These are phyloP conservation scores for Scalesia atractyloides DNA, from an alignment of 129 eudicot genomes.

Conservation along the genomic window DNA sequence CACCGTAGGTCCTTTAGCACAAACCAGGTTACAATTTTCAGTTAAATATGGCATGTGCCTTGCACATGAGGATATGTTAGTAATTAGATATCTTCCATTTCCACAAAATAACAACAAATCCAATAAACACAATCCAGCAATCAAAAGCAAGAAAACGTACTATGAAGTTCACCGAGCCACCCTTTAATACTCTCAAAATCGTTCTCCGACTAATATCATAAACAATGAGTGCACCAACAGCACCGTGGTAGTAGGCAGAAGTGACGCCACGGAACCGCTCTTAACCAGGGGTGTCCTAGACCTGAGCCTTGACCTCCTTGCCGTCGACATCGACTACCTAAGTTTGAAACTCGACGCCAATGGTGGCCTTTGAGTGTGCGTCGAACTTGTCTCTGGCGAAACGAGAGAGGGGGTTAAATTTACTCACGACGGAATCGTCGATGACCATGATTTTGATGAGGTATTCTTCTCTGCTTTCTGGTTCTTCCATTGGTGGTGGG, in stretches of 20 bases:
- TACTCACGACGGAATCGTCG: conserved; percentile 92
- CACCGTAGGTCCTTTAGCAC: too few relatives aligned
- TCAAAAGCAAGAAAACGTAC: conserved; percentile 32
- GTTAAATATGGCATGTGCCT: too few relatives aligned
- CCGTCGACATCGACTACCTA: conserved; percentile 77
- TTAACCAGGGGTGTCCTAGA: conserved; percentile 97
- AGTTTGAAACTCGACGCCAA: conserved; percentile 95
- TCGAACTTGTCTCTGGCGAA: conserved; percentile 83
- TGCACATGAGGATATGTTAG: too few relatives aligned
- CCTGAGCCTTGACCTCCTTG: conserved; percentile 91
- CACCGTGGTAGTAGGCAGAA: conserved; percentile 92
- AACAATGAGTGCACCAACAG: conserved; percentile 91
- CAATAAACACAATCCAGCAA: neutral
- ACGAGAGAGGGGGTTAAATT: conserved; percentile 62
- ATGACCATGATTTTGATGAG: conserved; percentile 87
- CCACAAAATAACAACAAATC: neutral
- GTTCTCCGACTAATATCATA: conserved; percentile 69
- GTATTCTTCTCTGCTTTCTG: conserved; percentile 65
- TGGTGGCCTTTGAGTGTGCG: conserved; percentile 78
- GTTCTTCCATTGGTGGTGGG: conserved; percentile 31
- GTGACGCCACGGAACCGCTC: conserved; percentile 90
- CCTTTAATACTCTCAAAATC: conserved; percentile 65
- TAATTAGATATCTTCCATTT: conserved; percentile 22
- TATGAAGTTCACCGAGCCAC: conserved; percentile 88
- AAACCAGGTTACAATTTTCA: too few relatives aligned